Base-by-base conservation (phyloP, 352 stramenopile species). In the Globisporangium okanoganense region DNA sequence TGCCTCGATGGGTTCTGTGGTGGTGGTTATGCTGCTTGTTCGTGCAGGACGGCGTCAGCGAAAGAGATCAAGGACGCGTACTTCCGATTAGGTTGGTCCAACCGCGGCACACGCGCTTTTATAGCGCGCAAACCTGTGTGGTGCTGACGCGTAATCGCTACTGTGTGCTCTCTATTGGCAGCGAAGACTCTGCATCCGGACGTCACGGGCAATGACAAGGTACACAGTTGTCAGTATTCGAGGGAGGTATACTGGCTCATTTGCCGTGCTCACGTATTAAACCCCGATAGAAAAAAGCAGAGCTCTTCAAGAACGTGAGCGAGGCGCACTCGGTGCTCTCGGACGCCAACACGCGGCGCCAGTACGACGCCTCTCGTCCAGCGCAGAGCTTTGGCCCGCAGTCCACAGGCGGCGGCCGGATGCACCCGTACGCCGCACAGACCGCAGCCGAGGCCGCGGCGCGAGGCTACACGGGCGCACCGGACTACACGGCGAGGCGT, bases 41-140 rank as follows among this genome's bases (percentile, higher is more conserved):
- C 29, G 31, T 13, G 20, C 56, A 90, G 82, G 65, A 76, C 67
- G 22, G 80, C 84, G 25, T 81, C 73, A 0, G 61, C 58, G 20
- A 92, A 88, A 61, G 84, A 92, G 64, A 92, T 95, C 64, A 95
- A 93, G 56, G 55, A 67, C 18, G 86, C 86, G 20, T 95, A 94
- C 67, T 76, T 93, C n/a, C 67, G 70, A 58, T 74, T 93, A 8
- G 85, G 84, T 93, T 44, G 16, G 2, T 7, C 33, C 47, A 4
- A 20, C n/a, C 36, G 43, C 12, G 20, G 31, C 27, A 16, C 6
- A 29, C 33, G n/a, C 38, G 24, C 12, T 5, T n/a, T n/a, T 35
- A 29, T 43, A 38, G 50, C 41, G 54, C 1, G 8, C 29, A 18
- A 41, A 33, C 1, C 25, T 40, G 38, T 27, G 4, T 40, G 20